Base-by-base conservation (phyloP, 1,284 basidiomycete species). In the Jaminaea rosea region DNA sequence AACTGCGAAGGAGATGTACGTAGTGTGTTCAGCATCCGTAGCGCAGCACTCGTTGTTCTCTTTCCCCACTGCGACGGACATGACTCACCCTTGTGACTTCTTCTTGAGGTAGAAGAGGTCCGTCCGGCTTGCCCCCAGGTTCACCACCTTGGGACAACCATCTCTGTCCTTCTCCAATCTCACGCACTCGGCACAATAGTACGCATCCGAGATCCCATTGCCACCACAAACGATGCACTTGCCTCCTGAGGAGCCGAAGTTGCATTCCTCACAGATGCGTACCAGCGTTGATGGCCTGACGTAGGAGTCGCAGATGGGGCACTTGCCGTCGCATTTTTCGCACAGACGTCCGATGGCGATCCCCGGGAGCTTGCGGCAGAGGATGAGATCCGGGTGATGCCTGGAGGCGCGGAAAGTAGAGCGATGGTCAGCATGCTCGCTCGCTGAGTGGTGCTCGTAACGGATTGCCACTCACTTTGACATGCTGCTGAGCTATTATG, bases 281-380 rank as follows among this genome's bases (percentile, higher is more conserved):
- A 98, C 94, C 53, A 98, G 80, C 15, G 93, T 96, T 77, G 94
- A 90, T 56, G 94, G 94, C 63, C 94, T 84, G 55, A 99, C 94
- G 77, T 97, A 97, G 53, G 93, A 98, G 78, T 99, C 94, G 78
- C 94, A 99, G 52, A 98, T 88, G 9, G 94, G 94, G 75, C 93
- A 99, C 83, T 97, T 97, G 48, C 94, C 94, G 74, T 99, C 94
- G 72, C 92, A 96, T 76, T 97, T 97, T 77, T 99, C 94, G 76
- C 94, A 99, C 48, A 96, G 81, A 67, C 94, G 85, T 26, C 94
- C 94, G 63, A 97, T 92, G 44, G 93, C 66, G 55, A 96, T 93
- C 60, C 92, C 92, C 60, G 92, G 87, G 75, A 94, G 90, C 57
- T 92, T 85, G 73, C 92, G 82, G 77, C 92, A 97, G 85, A 96